A percentile compares a stretch with the other conserved stretches of the same genome.
Conservation (phyloP, 257 asterid species). For the Fraxinus anomala region DNA sequence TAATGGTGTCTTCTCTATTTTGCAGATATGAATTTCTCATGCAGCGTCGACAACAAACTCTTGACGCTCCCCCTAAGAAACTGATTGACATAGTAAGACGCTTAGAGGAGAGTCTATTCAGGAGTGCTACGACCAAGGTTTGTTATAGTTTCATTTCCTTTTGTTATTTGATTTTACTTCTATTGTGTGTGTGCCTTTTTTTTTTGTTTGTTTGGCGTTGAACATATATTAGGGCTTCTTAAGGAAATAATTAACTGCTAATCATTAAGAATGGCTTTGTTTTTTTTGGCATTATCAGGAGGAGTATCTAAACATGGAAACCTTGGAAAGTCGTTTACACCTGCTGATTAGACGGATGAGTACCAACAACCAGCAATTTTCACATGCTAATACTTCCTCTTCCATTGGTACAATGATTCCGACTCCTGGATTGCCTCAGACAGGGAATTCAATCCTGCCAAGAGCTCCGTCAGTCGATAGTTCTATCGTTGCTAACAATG, state of each 20-base stretch:
- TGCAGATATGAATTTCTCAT: constrained; percentile 43
- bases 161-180: not conserved
- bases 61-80: constrained; percentile 41
- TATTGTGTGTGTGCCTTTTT: too few species aligned
- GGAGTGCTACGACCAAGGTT: constrained; percentile 52
- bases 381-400: constrained; percentile 76
- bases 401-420: constrained; percentile 96
- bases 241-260: not conserved
- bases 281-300: constrained; percentile 32
- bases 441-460: constrained; percentile 54
- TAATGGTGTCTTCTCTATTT: not conserved
- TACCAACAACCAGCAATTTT: constrained; percentile 63
- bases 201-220: too few species aligned
- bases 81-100: constrained; percentile 45
- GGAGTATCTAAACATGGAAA: constrained; percentile 44
- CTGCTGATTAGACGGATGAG: constrained; percentile 36
- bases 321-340: constrained; percentile 52
- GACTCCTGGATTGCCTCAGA: constrained; percentile 92
- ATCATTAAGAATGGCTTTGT: not conserved
- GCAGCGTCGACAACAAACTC: constrained; percentile 43
- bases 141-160: not conserved
- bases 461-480: constrained; percentile 61
- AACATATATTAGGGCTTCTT: too few species aligned
- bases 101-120: constrained; percentile 48
- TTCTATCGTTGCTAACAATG: constrained; percentile 48